Evolutionary conservation across 2,329 filamentous ascomycete genomes (phyloP).

Genomic region (Fusarium annulatum): DNA sequence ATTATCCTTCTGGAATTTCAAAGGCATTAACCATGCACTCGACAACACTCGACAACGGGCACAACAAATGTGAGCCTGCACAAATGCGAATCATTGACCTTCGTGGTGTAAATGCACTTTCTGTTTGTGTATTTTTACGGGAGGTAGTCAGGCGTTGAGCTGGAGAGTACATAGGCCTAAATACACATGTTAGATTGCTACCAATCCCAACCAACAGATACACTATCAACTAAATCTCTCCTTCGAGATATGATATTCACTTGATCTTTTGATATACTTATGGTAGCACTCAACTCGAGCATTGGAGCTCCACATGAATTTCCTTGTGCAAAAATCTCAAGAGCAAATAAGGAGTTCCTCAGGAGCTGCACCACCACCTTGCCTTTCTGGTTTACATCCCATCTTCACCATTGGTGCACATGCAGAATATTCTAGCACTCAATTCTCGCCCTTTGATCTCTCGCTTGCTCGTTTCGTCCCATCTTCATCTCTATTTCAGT

Average conservation of each 20-base stretch:
- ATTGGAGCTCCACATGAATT: background rate
- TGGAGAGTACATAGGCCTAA: accelerated
- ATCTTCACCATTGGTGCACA: background rate
- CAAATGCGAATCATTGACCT: accelerated
- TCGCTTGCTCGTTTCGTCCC: accelerated
- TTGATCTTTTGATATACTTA: accelerated
- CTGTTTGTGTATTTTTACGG: accelerated
- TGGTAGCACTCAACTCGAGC: accelerated
- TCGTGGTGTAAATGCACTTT: accelerated
- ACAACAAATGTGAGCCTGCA: background rate
- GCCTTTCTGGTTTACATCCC: background rate
- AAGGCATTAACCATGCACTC: background rate
- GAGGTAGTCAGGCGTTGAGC: accelerated
- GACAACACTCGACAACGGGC: background rate
- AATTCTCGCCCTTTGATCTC: accelerated
- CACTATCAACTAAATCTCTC: background rate
- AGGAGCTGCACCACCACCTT: background rate
- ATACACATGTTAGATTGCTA: background rate
- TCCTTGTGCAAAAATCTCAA: accelerated
- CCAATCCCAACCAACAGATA: too few relatives aligned
- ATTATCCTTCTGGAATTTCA: background rate
- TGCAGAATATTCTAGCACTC: background rate
- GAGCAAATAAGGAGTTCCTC: background rate
- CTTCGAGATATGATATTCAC: background rate
- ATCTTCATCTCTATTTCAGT: background rate